Evolutionary conservation across 2,329 filamentous ascomycete species (phyloP), one percentile per base, ranked within the genome.

Genomic region (Clonostachys rosea): DNA sequence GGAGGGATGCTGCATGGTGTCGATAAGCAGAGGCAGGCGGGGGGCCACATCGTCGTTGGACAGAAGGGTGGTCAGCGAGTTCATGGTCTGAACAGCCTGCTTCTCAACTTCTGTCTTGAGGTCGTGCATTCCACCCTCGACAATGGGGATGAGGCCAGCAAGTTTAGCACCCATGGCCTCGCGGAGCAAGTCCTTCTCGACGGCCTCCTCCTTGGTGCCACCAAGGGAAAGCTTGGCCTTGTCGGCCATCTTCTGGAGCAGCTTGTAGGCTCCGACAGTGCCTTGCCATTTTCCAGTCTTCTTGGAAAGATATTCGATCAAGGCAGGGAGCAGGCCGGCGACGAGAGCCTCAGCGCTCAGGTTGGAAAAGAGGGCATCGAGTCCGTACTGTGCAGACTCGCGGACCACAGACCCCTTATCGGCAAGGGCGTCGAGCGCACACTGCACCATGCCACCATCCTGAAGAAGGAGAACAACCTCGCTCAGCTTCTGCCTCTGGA

Each of bases 11-110:
- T 96, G 89, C 86, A 99, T 96, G 43, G 90, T 89, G 64, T 95
- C 90, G 67, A 99, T 85, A 43, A 99, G 79, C 4, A 97, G 83
- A 7, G 92, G 91, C 59, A 99, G 91, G 59, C 91, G 83, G 42
- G 92, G 91, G 20, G 87, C 86, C 47, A 99, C 91, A 67, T 99
- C 94, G 72, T 99, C 94, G 75, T 99, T 99, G 62, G 91, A 91
- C 43, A 99, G 80, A 14, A 99, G 82, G 9, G 86, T 87, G 4
- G 91, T 95, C 47, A 99, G 77, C 35, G 90, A 88, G 59, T 81
- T 89, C 92, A 99, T 97, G 43, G 92, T 89, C 68, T 88, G 86
- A 61, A 89, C 74, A n/a, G 94, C 85, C 72, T 95, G 89, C 75
- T 96, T 97, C 66, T 84, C 78, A 33, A 89, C 85, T 62, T 97